These are phyloP conservation scores for Scopulariopsis brevicaulis DNA, from an alignment of 2,329 filamentous ascomycete genomes.

Conservation along the genomic window DNA sequence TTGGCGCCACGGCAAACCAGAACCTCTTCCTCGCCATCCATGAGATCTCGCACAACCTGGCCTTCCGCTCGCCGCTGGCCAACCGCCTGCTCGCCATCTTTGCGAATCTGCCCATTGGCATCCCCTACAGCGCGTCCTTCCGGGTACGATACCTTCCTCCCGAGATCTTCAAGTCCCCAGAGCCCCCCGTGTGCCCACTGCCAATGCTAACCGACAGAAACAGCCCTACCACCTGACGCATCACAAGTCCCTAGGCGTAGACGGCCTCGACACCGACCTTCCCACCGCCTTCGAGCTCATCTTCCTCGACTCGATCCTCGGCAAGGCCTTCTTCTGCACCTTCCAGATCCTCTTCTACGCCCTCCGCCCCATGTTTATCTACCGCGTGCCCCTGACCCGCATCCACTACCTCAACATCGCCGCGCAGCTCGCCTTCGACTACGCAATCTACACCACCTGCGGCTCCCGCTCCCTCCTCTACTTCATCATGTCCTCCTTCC, in stretches of 20 bases:
- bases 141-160: conserved; percentile 42
- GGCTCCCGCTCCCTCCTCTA: conserved; percentile 63
- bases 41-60: conserved; percentile 96
- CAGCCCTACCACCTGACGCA: conserved; percentile 95
- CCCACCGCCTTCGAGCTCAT: conserved; percentile 85
- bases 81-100: conserved; percentile 86
- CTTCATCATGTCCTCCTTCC: conserved; percentile 79
- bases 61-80: conserved; percentile 67
- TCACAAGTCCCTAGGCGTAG: conserved; percentile 95
- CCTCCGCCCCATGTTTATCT: conserved; percentile 87
- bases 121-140: conserved; percentile 95
- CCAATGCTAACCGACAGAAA: background rate
- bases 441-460: conserved; percentile 47
- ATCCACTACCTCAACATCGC: conserved; percentile 76
- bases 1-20: conserved; percentile 94
- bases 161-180: background rate
- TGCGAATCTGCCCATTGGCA: conserved; percentile 89
- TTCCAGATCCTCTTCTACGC: conserved; percentile 99
- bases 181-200: background rate
- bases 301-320: conserved; percentile 86
- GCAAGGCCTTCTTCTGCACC: conserved; percentile 97
- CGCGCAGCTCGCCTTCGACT: conserved; percentile 70
- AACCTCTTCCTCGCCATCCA: conserved; percentile 98
- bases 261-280: conserved; percentile 91
- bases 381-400: conserved; percentile 75